phyloP scores from a whole-genome alignment of 2,329 filamentous ascomycete genomes.

The Cytospora leucostoma region DNA sequence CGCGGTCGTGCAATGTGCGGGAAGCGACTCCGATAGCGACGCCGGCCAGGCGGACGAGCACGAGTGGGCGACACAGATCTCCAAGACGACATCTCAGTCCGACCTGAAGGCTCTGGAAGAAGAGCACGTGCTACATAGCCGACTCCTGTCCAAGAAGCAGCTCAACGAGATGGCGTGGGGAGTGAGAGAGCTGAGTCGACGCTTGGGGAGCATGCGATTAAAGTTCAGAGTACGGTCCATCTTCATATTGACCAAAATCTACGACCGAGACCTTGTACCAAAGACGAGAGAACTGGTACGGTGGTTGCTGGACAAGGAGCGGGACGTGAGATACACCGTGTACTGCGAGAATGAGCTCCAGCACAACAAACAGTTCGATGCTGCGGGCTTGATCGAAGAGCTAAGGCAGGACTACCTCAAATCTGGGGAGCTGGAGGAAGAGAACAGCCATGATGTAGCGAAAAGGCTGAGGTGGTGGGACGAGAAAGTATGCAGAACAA shows the following conservation, averaged over 20 bases:
- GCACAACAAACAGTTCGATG: conserved; percentile 72
- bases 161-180: conserved; percentile 97
- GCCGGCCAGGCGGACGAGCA: conserved; percentile 59
- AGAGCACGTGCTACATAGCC: conserved; percentile 49
- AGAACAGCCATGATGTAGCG: conserved; percentile 41
- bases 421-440: conserved; percentile 36
- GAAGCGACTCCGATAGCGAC: conserved; percentile 41
- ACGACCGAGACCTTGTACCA: conserved; percentile 76
- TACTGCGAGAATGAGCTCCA: conserved; percentile 80
- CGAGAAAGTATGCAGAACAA: conserved; percentile 71
- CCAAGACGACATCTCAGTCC: conserved; percentile 41
- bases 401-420: conserved; percentile 47
- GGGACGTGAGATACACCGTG: conserved; percentile 70
- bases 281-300: conserved; percentile 75
- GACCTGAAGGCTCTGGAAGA: conserved; percentile 31
- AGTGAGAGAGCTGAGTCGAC: conserved; percentile 85
- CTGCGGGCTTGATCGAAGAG: conserved; percentile 65
- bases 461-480: conserved; percentile 79
- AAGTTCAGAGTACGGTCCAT: conserved; percentile 80
- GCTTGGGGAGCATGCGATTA: conserved; percentile 78
- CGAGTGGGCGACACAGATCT: conserved; percentile 54
- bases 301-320: conserved; percentile 77
- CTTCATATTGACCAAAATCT: conserved; percentile 89
- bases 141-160: conserved; percentile 93
- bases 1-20: conserved; percentile 36